These are phyloP conservation scores for Paraleonurus japonicus DNA, from an alignment of 257 asterid genomes.

Conservation along the genomic window DNA sequence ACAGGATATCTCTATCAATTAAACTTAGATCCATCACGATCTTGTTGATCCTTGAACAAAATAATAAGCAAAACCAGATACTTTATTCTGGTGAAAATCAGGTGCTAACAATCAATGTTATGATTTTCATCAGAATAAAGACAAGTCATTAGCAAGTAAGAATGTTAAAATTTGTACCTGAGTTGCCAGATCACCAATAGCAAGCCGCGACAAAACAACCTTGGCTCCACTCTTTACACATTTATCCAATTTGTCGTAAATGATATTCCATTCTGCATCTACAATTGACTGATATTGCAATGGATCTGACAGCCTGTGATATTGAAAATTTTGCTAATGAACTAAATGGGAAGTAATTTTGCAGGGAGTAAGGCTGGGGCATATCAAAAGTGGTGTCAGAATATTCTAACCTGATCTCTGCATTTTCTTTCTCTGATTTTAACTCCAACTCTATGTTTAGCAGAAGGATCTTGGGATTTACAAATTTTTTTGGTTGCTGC, in stretches of 20 bases:
- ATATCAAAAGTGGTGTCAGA: constrained; percentile 12
- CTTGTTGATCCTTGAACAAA: neutral
- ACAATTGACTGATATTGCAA: constrained; percentile 90
- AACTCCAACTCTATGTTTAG: constrained; percentile 93
- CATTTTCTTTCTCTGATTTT: constrained; percentile 98
- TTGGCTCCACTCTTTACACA: constrained; percentile 93
- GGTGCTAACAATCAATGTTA: neutral
- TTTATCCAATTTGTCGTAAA: constrained; percentile 86
- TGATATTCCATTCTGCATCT: constrained; percentile 96
- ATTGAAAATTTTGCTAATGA: constrained; percentile 14
- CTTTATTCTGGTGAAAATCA: neutral
- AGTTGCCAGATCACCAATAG: constrained; percentile 91
- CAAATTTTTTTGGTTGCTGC: constrained; percentile 92
- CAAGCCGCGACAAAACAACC: constrained; percentile 84
- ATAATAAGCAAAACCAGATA: neutral
- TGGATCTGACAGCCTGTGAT: constrained; percentile 78
- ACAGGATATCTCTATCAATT: neutral
- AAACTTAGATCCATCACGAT: neutral
- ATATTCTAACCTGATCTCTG: constrained; percentile 81
- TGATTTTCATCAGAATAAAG: neutral
- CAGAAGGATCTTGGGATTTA: constrained; percentile 76
- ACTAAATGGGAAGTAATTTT: constrained; percentile 8
- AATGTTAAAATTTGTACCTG: constrained; percentile 47
- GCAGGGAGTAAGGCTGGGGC: neutral
- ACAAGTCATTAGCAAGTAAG: neutral